phyloP scores from a whole-genome alignment of 2,329 filamentous ascomycete species.

The Microdochium nivale region DNA sequence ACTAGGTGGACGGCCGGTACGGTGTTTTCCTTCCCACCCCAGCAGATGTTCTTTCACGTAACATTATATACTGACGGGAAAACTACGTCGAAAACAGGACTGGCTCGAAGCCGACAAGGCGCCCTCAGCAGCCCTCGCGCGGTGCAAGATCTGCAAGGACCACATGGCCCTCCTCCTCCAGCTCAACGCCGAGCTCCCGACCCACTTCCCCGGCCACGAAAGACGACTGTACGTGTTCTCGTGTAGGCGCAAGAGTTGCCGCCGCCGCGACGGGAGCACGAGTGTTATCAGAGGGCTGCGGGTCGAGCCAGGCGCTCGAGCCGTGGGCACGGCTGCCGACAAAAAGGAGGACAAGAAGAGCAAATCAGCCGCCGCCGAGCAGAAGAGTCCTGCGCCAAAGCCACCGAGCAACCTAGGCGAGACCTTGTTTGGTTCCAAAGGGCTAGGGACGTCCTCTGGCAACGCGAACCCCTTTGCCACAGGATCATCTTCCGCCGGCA shows the following conservation, averaged over 20 bases:
- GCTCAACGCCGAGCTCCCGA: slow-evolving; percentile 82
- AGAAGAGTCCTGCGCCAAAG: slow-evolving; percentile 21
- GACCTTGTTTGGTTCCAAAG: slow-evolving; percentile 60
- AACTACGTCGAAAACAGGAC: slow-evolving; percentile 40
- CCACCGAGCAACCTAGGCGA: slow-evolving; percentile 48
- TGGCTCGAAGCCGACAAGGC: slow-evolving; percentile 70
- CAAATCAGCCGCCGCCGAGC: slow-evolving; percentile 18
- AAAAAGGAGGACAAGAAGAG: slow-evolving; percentile 25
- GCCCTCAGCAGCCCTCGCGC: slow-evolving; percentile 68
- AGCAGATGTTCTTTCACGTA: slow-evolving; percentile 1
- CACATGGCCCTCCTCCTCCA: slow-evolving; percentile 81
- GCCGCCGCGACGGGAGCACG: slow-evolving; percentile 74
- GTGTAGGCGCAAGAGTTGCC: slow-evolving; percentile 70
- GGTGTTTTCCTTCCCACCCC: slow-evolving; percentile 19
- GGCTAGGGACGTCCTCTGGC: slow-evolving; percentile 21
- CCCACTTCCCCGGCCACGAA: slow-evolving; percentile 79
- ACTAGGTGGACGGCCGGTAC: slow-evolving; percentile 78
- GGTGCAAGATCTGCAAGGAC: slow-evolving; percentile 80
- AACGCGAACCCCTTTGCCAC: slow-evolving; percentile 56
- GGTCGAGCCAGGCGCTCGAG: slow-evolving; percentile 23
- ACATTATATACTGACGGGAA: slow-evolving; percentile 9
- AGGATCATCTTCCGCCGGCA: slow-evolving; percentile 21
- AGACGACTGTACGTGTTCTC: slow-evolving; percentile 80
- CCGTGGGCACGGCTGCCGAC: slow-evolving; percentile 10
- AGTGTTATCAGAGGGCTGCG: slow-evolving; percentile 64